These are phyloP conservation scores for Psilocybe cubensis DNA, from an alignment of 768 basidiomycete genomes.

Conservation along the genomic window DNA sequence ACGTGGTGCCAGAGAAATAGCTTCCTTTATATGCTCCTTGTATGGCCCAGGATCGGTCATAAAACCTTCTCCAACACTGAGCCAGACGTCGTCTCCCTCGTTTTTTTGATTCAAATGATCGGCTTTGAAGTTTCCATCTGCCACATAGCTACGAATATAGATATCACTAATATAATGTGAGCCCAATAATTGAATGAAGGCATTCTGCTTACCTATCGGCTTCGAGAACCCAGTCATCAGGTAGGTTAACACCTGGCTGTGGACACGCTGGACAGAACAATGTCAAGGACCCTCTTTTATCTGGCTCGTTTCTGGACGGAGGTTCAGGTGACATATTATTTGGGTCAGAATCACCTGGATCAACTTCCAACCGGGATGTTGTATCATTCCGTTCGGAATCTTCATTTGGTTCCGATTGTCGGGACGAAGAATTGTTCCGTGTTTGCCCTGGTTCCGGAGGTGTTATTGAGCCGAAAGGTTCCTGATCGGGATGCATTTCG, in stretches of 20 bases:
- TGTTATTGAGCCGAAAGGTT: too few relatives aligned
- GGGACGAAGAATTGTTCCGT: background rate
- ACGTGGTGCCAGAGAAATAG: background rate
- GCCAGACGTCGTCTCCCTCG: slow-evolving; percentile 6
- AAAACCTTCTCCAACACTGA: slow-evolving; percentile 15
- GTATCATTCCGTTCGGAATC: background rate
- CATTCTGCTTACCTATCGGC: background rate
- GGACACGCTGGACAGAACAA: slow-evolving; percentile 26
- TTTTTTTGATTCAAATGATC: slow-evolving; percentile 9
- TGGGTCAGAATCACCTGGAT: background rate
- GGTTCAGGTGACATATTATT: too few relatives aligned
- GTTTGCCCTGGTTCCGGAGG: background rate
- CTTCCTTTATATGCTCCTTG: background rate
- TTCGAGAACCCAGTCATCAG: slow-evolving; percentile 15
- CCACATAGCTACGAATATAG: slow-evolving; percentile 15
- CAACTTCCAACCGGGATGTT: background rate
- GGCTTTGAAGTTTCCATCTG: slow-evolving; percentile 19
- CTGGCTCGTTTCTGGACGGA: too few relatives aligned
- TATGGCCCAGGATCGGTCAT: slow-evolving; percentile 8
- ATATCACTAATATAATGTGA: slow-evolving; percentile 1
- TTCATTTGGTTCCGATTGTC: background rate
- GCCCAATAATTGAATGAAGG: background rate
- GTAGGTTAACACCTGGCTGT: slow-evolving; percentile 25
- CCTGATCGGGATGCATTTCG: background rate
- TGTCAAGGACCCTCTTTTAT: slow-evolving; percentile 10